Evolutionary conservation across 768 basidiomycete species (phyloP), one percentile per base, ranked within the genome.

Genomic region (Chalciporus pseudorubinellus): DNA sequence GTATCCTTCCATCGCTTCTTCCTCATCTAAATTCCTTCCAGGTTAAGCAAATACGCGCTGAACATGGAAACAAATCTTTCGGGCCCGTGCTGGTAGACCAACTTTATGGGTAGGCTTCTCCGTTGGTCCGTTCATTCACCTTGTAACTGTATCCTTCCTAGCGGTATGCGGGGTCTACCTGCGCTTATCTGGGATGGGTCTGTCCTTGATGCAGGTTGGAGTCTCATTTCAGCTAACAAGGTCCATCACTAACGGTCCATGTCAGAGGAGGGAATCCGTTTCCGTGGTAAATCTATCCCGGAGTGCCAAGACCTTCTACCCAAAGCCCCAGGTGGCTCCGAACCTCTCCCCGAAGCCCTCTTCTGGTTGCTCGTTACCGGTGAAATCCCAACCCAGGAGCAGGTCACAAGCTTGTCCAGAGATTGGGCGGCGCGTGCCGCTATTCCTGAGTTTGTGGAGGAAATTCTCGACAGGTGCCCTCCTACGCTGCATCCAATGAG

Each of bases 131-230:
- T 46, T 9, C 36, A 50, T 43, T 58, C 40, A 42, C 13, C 11
- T 11, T 52, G 46, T 51, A 31, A 43, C 22, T 40, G 0, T 16
- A 26, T 10, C 24, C 43, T 54, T 48, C 58, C 1, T 55, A 92
- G 89, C 60, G 90, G 91, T 48, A 91, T 92, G 89, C 78, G 89
- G 56, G 88, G 90, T 55, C 80, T 92, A 43, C 90, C 95, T 58
- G 94, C 93, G 47, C 83, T 98, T 60, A 92, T 98, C 61, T 98
- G 95, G 95, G 95, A 98, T 58, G 95, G 90, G 54, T 98, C 95
- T 50, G 95, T 98, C 53, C 85, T 98, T 57, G 95, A 98, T 68
- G 83, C 95, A 48, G 87, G 90, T 87, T 31, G 12, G 47, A 51
- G 81, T 70, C n/a, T n/a, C 9, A 40, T 42, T 7, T 10, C 28